Percentiles rank a stretch among this genome's conserved stretches.
Evolutionary conservation across 2,329 filamentous ascomycete genomes (phyloP).

Genomic region (Herpotrichia juniperi): DNA sequence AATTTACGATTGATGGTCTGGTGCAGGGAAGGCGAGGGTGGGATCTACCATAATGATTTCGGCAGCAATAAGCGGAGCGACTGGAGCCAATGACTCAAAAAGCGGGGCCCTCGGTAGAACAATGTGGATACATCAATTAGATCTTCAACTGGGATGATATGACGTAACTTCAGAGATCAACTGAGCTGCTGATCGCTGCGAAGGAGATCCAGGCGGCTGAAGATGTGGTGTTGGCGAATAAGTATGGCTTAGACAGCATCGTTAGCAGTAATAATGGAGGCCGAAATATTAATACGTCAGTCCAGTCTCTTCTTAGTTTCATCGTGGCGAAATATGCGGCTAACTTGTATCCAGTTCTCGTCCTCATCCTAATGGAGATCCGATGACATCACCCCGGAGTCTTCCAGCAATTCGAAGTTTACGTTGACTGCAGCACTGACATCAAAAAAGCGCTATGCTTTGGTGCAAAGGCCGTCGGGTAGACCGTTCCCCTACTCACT

Average conservation of each 20-base stretch:
- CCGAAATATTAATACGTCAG: constrained; percentile 33
- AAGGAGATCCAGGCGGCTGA: constrained; percentile 41
- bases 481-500: constrained; percentile 57
- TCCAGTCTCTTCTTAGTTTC: not conserved
- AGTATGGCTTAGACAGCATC: constrained; percentile 32
- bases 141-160: constrained; percentile 55
- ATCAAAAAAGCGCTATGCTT: constrained; percentile 40
- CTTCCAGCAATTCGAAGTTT: constrained; percentile 39
- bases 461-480: constrained; percentile 44
- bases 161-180: constrained; percentile 39
- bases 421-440: constrained; percentile 36
- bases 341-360: constrained; percentile 37
- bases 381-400: constrained; percentile 56
- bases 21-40: not conserved
- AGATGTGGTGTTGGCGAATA: constrained; percentile 32
- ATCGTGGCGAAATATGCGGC: not conserved
- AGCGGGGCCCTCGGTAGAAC: constrained; percentile 61
- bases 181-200: constrained; percentile 36
- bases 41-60: not conserved
- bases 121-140: constrained; percentile 63
- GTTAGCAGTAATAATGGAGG: constrained; percentile 45
- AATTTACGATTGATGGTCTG: constrained; percentile 41
- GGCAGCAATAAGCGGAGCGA: constrained; percentile 32
- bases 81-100: constrained; percentile 23
- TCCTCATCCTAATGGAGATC: constrained; percentile 73